These are phyloP conservation scores for Naganishia sp. DNA, from an alignment of 1,284 basidiomycete genomes.

Conservation along the genomic window DNA sequence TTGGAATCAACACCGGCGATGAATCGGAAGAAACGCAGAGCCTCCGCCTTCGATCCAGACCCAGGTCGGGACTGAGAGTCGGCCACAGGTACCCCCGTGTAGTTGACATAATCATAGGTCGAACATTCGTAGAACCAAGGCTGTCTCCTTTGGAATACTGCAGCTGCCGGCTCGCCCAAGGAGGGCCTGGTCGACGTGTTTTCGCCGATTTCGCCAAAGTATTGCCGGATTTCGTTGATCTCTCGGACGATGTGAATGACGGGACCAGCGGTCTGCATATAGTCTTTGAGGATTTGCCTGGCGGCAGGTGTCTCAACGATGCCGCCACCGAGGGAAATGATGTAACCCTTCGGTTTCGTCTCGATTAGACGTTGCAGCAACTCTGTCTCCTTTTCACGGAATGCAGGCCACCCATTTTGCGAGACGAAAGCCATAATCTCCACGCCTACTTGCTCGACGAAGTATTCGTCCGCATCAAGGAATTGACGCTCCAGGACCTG, in stretches of 20 bases:
- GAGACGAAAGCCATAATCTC: conserved; percentile 77
- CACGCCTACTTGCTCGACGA: conserved; percentile 66
- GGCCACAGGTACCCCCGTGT: conserved; percentile 57
- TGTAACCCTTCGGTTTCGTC: conserved; percentile 63
- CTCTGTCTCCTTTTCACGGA: conserved; percentile 66
- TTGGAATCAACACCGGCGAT: conserved; percentile 75
- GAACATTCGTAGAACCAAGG: conserved; percentile 88
- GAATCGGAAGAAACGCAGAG: conserved; percentile 77
- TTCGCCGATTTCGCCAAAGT: conserved; percentile 63
- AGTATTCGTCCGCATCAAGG: conserved; percentile 83
- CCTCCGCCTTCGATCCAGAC: conserved; percentile 50
- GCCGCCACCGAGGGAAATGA: conserved; percentile 92
- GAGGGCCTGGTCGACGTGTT: conserved; percentile 75
- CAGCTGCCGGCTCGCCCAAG: conserved; percentile 75
- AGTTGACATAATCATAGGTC: conserved; percentile 81
- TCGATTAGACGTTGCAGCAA: conserved; percentile 65
- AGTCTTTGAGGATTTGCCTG: conserved; percentile 68
- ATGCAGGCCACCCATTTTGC: conserved; percentile 72
- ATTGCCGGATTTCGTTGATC: conserved; percentile 70
- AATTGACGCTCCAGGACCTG: conserved; percentile 72
- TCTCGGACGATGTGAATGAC: conserved; percentile 74
- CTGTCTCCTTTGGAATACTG: conserved; percentile 78
- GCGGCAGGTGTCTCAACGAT: conserved; percentile 84
- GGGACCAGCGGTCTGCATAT: conserved; percentile 63
- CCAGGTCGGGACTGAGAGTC: conserved; percentile 17